phyloP scores from a whole-genome alignment of 2,329 filamentous ascomycete species.

The Monosporascus sp. region DNA sequence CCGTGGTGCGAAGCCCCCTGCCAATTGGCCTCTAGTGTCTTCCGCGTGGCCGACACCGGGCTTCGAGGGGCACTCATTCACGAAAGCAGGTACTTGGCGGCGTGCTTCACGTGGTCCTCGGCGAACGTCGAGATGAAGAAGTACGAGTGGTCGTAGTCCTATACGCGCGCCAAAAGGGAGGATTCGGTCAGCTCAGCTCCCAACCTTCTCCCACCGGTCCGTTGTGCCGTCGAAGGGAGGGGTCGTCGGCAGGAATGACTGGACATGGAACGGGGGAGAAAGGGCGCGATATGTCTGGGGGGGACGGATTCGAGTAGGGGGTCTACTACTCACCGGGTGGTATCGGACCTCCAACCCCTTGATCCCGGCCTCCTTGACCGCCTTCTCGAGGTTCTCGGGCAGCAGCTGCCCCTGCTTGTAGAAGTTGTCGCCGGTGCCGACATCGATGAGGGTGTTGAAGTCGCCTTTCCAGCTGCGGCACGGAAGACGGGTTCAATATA shows the following conservation, averaged over 20 bases:
- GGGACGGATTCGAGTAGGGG: neutral
- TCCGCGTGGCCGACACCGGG: no score
- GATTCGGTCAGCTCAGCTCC: neutral
- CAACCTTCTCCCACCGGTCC: no score
- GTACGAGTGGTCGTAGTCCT: constrained; percentile 96
- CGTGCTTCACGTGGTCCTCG: constrained; percentile 86
- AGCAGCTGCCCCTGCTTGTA: constrained; percentile 91
- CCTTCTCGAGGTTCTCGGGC: constrained; percentile 85
- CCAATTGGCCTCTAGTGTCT: no score
- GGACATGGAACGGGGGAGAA: neutral
- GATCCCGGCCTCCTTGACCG: constrained; percentile 70
- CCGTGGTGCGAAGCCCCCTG: no score
- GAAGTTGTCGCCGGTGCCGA: constrained; percentile 92
- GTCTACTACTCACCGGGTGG: constrained; percentile 56
- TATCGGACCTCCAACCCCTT: constrained; percentile 73
- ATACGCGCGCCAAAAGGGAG: constrained; percentile 4
- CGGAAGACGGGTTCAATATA: no score
- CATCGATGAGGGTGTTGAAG: constrained; percentile 80
- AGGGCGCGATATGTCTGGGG: neutral
- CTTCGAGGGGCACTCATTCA: neutral
- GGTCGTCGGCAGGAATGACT: neutral
- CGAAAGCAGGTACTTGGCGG: constrained; percentile 71
- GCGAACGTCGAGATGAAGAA: constrained; percentile 91
- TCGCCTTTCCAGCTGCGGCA: constrained; percentile 41
- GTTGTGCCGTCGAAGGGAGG: no score